Percentiles rank a stretch among this genome's conserved stretches.
phyloP scores from a whole-genome alignment of 495 filamentous ascomycete species.

The Penicillium bovifimosum region DNA sequence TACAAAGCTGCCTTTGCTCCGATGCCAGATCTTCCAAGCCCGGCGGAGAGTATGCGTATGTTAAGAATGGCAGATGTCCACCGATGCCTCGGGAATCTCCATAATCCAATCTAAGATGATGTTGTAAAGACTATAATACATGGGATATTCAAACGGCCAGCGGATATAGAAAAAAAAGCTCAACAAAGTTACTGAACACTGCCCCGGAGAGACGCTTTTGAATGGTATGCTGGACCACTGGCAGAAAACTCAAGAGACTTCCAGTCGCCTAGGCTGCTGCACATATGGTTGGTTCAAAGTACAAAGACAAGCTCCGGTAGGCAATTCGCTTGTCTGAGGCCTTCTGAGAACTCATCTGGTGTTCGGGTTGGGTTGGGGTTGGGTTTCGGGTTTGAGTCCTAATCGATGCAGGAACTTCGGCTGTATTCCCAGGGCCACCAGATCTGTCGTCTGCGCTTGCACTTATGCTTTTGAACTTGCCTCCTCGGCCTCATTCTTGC shows the following conservation, averaged over 20 bases:
- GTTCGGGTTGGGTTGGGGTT: background rate
- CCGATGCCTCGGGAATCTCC: background rate
- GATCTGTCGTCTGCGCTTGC: background rate
- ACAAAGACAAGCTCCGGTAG: background rate
- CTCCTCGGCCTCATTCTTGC: background rate
- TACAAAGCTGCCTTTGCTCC: background rate
- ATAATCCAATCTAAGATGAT: background rate
- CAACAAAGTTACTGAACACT: background rate
- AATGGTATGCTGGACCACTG: background rate
- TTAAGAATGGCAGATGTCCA: background rate
- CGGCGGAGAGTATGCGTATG: background rate
- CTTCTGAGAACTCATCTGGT: background rate
- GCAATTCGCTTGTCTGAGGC: background rate
- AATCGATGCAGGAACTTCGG: background rate
- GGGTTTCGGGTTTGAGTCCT: too few relatives aligned
- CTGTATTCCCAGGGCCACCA: background rate
- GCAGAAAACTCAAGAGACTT: background rate
- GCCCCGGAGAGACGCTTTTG: background rate
- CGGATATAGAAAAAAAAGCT: background rate
- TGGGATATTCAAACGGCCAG: slow-evolving; percentile 9
- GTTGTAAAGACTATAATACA: slow-evolving; percentile 10
- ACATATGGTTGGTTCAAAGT: background rate
- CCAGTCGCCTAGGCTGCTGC: background rate
- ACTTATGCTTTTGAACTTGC: background rate
- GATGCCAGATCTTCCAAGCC: background rate